Evolutionary conservation across 805 yeast genomes (phyloP), one percentile per base, ranked within the genome.

Genomic region (Tetrapisispora iriomotensis): DNA sequence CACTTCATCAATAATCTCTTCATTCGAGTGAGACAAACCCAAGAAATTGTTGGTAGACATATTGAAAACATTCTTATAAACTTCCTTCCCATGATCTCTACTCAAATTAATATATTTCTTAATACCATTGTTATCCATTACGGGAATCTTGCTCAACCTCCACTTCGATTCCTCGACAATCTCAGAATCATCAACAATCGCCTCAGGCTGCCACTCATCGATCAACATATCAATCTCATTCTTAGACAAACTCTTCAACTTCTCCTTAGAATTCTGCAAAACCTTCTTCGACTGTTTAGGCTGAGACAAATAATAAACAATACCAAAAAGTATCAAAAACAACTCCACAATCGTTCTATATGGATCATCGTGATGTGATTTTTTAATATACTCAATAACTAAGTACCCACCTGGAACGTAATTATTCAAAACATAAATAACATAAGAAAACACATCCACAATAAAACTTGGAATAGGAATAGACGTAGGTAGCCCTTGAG

Each of bases 281-380:
- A 14, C 21, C 22, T 39, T 39, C 45, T 70, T 70, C 40, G 86
- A 81, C 77, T 84, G 36, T 15, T 33, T 33, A 82, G 80, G 42
- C 82, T 84, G 50, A 61, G 59, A 49, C 36, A 75, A 60, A 50
- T 90, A 87, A 64, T 92, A 92, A 48, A 82, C 71, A 44, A 87
- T 66, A 3, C 95, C 97, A 60, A 88, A 82, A 12, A 87, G 57
- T 25, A 87, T 74, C 50, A 92, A 68, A 14, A 78, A 67, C 27
- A 82, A 60, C 63, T 92, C 98, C 39, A 92, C 68, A 7, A 85
- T 54, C 0, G 97, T 83, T 52, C 98, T 75, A 44, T 86, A 72
- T 1, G 98, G 98, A 60, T 92, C 98, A 61, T 92, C 77, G 59
- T 86, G 87, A 58, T 88, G 88, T 2, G 96, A 86, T 10, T 87